phyloP scores from a whole-genome alignment of 106 monocot genomes.

The Xerophyta viscosa region DNA sequence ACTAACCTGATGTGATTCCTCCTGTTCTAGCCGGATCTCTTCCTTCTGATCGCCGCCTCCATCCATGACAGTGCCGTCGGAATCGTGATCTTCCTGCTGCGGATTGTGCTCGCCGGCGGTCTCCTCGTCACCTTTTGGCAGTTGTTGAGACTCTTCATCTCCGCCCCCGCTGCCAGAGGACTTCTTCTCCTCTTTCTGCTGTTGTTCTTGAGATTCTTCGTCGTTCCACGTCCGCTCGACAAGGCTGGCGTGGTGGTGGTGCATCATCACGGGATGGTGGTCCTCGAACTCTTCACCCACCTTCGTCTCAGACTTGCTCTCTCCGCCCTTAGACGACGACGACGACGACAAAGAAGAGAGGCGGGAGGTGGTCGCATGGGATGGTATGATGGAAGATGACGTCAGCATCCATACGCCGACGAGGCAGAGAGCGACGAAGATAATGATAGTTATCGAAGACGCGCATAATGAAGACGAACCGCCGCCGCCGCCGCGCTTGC shows the following conservation, averaged over 20 bases:
- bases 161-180: not conserved
- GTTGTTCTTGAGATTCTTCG: not conserved
- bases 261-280: not conserved
- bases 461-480: slow-evolving; percentile 14
- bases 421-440: slow-evolving; percentile 38
- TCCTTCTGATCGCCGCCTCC: slow-evolving; percentile 3
- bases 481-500: slow-evolving; percentile 13
- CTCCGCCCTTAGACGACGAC: slow-evolving; percentile 4
- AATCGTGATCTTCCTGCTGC: not conserved
- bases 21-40: slow-evolving; percentile 7
- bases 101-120: not conserved
- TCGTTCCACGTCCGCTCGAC: not conserved
- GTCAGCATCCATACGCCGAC: slow-evolving; percentile 45
- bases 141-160: not conserved
- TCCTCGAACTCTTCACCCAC: slow-evolving; percentile 1
- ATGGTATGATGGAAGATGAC: slow-evolving; percentile 30
- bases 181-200: slow-evolving; percentile 1
- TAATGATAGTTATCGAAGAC: slow-evolving; percentile 31
- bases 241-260: not conserved
- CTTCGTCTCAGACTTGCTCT: not conserved
- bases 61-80: not conserved
- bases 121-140: not conserved
- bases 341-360: not conserved
- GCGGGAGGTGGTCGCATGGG: slow-evolving; percentile 1
- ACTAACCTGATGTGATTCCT: not conserved